Evolutionary conservation across 257 asterid genomes (phyloP).

Genomic region (Penstemon newberryi): DNA sequence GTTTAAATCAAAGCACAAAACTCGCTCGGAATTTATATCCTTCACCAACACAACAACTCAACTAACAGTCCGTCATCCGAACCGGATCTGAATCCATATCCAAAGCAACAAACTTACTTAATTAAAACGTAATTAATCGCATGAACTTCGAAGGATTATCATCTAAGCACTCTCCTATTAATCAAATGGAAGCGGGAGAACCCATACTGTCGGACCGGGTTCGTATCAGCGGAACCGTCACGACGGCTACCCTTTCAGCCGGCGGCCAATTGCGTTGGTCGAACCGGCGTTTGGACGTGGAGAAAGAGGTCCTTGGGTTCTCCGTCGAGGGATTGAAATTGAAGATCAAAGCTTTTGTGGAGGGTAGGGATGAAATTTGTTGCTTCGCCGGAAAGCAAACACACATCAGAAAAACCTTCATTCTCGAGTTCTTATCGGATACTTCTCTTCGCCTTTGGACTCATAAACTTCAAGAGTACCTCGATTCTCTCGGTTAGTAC

Average conservation of each 20-base stretch:
- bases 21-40: too few relatives aligned
- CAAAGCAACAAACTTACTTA: not conserved
- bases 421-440: constrained; percentile 50
- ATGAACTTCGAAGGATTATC: not conserved
- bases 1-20: too few relatives aligned
- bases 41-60: too few relatives aligned
- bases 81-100: too few relatives aligned
- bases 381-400: constrained; percentile 34
- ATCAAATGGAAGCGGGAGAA: constrained; percentile 39
- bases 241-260: constrained; percentile 51
- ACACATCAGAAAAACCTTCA: constrained; percentile 52
- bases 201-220: constrained; percentile 54
- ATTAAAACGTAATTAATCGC: not conserved
- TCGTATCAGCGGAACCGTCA: constrained; percentile 39
- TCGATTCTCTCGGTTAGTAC: constrained; percentile 67
- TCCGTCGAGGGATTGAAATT: constrained; percentile 53
- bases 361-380: constrained; percentile 44
- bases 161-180: constrained; percentile 6
- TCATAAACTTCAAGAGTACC: constrained; percentile 51
- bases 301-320: constrained; percentile 75
- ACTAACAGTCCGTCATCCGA: too few relatives aligned
- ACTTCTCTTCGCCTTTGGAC: constrained; percentile 60
- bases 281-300: constrained; percentile 49
- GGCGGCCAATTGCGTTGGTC: constrained; percentile 63
- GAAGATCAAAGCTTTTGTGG: constrained; percentile 53